Conservation (phyloP, 495 filamentous ascomycete genomes). For the Penicillium maclennaniae region DNA sequence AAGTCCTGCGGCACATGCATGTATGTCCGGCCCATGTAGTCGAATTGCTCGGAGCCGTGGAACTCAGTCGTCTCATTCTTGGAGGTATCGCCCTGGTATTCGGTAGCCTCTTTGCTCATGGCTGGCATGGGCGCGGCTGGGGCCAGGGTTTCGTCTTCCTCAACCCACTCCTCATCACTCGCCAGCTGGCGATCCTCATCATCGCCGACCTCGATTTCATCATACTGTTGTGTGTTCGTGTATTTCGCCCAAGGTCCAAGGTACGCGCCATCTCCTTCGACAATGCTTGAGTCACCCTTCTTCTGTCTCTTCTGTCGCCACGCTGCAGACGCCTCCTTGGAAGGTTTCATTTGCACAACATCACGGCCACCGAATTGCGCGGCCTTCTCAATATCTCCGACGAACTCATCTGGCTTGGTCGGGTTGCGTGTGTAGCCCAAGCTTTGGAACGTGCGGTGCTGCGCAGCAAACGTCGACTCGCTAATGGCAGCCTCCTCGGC, state of each 20-base stretch:
- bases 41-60: constrained; percentile 74
- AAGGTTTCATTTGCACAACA: constrained; percentile 54
- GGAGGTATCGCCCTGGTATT: constrained; percentile 52
- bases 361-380: constrained; percentile 51
- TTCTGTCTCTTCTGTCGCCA: constrained; percentile 68
- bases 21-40: constrained; percentile 83
- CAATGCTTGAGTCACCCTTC: constrained; percentile 77
- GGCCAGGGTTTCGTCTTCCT: constrained; percentile 38
- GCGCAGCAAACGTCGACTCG: constrained; percentile 79
- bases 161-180: constrained; percentile 78
- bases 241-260: constrained; percentile 93
- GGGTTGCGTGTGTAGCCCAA: constrained; percentile 58
- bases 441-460: constrained; percentile 73
- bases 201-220: constrained; percentile 52
- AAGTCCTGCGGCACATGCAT: constrained; percentile 92
- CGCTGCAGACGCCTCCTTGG: constrained; percentile 64
- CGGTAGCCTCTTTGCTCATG: constrained; percentile 56
- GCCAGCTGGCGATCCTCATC: constrained; percentile 56
- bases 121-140: constrained; percentile 47
- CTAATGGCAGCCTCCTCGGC: constrained; percentile 86
- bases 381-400: constrained; percentile 52
- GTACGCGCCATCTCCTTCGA: constrained; percentile 83
- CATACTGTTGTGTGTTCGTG: constrained; percentile 57
- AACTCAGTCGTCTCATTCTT: constrained; percentile 79
- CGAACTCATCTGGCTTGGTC: constrained; percentile 44